Evolutionary conservation across 2,329 filamentous ascomycete species (phyloP).

Genomic region (Colletotrichum neosansevieriae): DNA sequence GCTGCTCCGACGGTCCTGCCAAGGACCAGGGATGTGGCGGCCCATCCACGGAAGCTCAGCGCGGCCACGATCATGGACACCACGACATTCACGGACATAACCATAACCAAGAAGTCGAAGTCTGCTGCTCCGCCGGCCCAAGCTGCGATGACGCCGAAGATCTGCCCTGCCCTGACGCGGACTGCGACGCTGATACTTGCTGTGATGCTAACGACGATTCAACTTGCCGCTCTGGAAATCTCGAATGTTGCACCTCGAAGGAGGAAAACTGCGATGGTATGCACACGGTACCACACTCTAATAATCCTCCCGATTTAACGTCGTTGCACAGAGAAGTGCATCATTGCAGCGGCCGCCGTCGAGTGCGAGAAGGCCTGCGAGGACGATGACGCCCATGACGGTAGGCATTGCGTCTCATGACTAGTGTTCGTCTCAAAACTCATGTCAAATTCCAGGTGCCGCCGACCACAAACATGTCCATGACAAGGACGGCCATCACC

Average conservation of each 20-base stretch:
- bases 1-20: constrained; percentile 38
- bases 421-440: constrained; percentile 10
- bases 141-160: constrained; percentile 15
- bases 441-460: constrained; percentile 32
- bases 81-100: constrained; percentile 10
- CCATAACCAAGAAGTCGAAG: background rate
- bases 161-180: constrained; percentile 19
- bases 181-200: constrained; percentile 39
- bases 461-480: constrained; percentile 45
- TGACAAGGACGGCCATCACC: constrained; percentile 45
- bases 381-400: constrained; percentile 41
- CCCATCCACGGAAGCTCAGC: constrained; percentile 6
- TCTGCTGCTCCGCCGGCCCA: constrained; percentile 14
- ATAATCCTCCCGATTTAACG: constrained; percentile 1
- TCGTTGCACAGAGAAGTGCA: constrained; percentile 48
- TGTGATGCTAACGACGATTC: constrained; percentile 41
- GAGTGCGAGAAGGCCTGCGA: constrained; percentile 49
- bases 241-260: constrained; percentile 45
- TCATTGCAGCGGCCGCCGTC: constrained; percentile 46
- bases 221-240: constrained; percentile 32
- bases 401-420: constrained; percentile 40
- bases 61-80: constrained; percentile 16
- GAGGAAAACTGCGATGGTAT: constrained; percentile 47
- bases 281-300: background rate
- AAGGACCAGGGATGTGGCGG: constrained; percentile 18